Conservation (phyloP, 148 eudicot genomes). For the Amaranthus palmeri region DNA sequence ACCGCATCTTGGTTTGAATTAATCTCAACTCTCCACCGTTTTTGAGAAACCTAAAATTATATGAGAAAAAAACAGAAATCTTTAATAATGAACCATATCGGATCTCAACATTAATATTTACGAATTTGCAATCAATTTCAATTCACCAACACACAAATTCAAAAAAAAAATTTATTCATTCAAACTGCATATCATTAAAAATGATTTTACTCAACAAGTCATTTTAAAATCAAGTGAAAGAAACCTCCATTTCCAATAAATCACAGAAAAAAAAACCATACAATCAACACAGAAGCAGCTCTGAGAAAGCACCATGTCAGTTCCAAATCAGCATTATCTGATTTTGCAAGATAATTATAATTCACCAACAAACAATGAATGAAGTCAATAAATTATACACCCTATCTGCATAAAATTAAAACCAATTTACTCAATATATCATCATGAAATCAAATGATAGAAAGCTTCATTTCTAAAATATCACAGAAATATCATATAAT, state of each 20-base stretch:
- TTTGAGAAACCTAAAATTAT: constrained; percentile 56
- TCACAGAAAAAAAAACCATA: not conserved
- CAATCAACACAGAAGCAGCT: not conserved
- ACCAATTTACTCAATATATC: too few species aligned
- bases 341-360: not conserved
- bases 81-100: not conserved
- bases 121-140: not conserved
- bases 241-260: not conserved
- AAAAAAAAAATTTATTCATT: not conserved
- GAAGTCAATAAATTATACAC: too few species aligned
- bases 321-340: not conserved
- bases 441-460: too few species aligned
- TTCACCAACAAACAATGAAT: not conserved
- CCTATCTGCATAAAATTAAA: too few species aligned
- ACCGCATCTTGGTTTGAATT: constrained; percentile 79
- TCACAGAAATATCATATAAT: not conserved
- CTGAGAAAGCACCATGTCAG: not conserved
- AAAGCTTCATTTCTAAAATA: not conserved
- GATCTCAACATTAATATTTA: not conserved
- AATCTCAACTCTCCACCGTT: constrained; percentile 87
- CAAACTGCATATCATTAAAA: too few species aligned
- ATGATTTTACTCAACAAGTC: too few species aligned
- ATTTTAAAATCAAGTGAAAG: too few species aligned
- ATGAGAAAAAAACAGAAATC: not conserved
- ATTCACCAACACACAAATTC: not conserved